These are phyloP conservation scores for Aureobasidium sp. DNA, from an alignment of 2,329 filamentous ascomycete species.

Conservation along the genomic window DNA sequence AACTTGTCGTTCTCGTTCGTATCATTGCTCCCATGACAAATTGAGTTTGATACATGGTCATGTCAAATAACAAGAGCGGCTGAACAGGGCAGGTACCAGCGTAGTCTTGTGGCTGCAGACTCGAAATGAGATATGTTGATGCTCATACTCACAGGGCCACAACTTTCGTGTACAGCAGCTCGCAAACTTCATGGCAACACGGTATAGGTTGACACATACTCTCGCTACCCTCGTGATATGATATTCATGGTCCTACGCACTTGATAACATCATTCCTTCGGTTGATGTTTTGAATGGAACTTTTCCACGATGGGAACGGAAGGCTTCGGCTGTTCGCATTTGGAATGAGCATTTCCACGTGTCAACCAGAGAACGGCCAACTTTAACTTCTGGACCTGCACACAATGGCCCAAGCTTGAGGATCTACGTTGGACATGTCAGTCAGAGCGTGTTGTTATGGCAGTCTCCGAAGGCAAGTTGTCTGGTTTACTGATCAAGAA, in stretches of 20 bases:
- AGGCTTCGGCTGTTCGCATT: not conserved
- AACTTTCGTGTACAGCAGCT: not conserved
- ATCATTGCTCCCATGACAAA: not conserved
- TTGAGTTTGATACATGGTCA: not conserved
- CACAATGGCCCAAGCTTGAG: not conserved
- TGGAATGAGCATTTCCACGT: not conserved
- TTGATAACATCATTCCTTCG: not conserved
- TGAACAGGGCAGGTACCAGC: not conserved
- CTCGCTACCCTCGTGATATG: not conserved
- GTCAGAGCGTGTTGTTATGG: constrained; percentile 2
- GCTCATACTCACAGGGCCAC: not conserved
- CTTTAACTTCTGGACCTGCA: not conserved
- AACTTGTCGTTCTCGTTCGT: not conserved
- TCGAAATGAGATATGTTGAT: not conserved
- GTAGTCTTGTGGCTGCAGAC: not conserved
- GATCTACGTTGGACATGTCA: not conserved
- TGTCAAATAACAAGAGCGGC: not conserved
- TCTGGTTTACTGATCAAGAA: not conserved
- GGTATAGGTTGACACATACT: not conserved
- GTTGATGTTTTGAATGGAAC: not conserved
- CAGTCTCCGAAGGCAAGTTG: not conserved
- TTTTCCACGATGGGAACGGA: not conserved
- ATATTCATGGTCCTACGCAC: not conserved
- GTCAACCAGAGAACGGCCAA: constrained; percentile 3
- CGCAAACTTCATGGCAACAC: no score